phyloP scores from a whole-genome alignment of 1,139 yeast species.

The Protomyces pachydermus region DNA sequence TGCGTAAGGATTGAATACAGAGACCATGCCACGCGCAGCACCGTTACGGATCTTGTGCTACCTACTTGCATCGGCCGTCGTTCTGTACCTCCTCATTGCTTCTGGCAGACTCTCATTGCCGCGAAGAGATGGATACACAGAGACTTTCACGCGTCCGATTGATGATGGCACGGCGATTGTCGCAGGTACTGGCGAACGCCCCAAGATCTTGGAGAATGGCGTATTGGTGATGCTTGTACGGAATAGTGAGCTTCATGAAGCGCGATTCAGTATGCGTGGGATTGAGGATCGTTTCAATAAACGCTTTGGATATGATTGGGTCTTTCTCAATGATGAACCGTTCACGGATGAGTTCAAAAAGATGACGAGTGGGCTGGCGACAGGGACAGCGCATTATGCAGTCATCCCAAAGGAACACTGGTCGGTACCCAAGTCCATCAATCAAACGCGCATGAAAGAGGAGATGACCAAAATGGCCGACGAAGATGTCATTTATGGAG shows the following conservation, averaged over 20 bases:
- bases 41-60: background rate
- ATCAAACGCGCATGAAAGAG: constrained; percentile 52
- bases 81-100: background rate
- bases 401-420: constrained; percentile 61
- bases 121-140: background rate
- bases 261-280: constrained; percentile 56
- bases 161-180: background rate
- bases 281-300: constrained; percentile 70
- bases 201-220: constrained; percentile 45
- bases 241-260: constrained; percentile 57
- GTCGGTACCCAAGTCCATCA: constrained; percentile 67
- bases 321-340: constrained; percentile 64
- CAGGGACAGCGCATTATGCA: constrained; percentile 64
- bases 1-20: background rate
- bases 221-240: constrained; percentile 71
- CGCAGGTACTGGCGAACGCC: background rate
- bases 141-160: background rate
- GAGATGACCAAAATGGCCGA: constrained; percentile 48
- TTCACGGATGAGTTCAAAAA: constrained; percentile 50
- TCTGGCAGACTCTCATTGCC: background rate
- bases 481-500: constrained; percentile 57
- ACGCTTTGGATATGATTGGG: constrained; percentile 67
- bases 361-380: constrained; percentile 46
- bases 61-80: background rate
- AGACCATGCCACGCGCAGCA: background rate